phyloP scores from a whole-genome alignment of 345 rosid genomes.

The Gossypium turneri region DNA sequence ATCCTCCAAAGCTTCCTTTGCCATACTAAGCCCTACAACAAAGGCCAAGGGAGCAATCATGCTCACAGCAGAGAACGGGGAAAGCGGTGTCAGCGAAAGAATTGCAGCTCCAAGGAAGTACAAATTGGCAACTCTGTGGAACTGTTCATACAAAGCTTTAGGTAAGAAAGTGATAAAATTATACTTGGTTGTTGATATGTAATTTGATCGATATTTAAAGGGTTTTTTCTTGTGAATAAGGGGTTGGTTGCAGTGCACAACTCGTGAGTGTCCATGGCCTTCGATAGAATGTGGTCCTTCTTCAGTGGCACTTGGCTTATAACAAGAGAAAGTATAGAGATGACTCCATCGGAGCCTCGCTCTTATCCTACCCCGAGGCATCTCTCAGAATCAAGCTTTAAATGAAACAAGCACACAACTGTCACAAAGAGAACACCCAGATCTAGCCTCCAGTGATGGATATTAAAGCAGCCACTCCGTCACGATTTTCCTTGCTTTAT shows the following conservation, averaged over 20 bases:
- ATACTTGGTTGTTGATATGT: constrained; percentile 82
- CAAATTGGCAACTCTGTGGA: constrained; percentile 87
- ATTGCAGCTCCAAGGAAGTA: constrained; percentile 86
- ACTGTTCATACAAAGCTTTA: constrained; percentile 87
- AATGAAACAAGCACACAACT: constrained; percentile 17
- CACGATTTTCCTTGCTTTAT: constrained; percentile 21
- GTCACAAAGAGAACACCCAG: constrained; percentile 19
- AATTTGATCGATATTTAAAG: constrained; percentile 63
- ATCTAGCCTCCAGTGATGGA: constrained; percentile 15
- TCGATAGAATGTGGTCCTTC: constrained; percentile 53
- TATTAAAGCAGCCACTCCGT: constrained; percentile 7
- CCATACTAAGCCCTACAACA: constrained; percentile 93
- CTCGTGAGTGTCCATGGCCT: constrained; percentile 66
- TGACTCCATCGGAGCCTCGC: constrained; percentile 72
- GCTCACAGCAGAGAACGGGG: constrained; percentile 84
- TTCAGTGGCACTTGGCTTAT: constrained; percentile 46
- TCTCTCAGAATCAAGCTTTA: constrained; percentile 29
- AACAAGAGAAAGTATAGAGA: constrained; percentile 80
- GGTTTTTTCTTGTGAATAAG: constrained; percentile 66
- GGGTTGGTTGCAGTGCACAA: constrained; percentile 83
- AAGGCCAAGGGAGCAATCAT: constrained; percentile 87
- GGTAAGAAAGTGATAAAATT: constrained; percentile 74
- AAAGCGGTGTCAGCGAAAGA: constrained; percentile 66
- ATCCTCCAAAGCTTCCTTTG: constrained; percentile 90
- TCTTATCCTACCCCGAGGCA: constrained; percentile 81